Percentiles rank a stretch among this genome's conserved stretches.
These are phyloP conservation scores for Karstenula rhodostoma DNA, from an alignment of 2,329 filamentous ascomycete genomes.

Conservation along the genomic window DNA sequence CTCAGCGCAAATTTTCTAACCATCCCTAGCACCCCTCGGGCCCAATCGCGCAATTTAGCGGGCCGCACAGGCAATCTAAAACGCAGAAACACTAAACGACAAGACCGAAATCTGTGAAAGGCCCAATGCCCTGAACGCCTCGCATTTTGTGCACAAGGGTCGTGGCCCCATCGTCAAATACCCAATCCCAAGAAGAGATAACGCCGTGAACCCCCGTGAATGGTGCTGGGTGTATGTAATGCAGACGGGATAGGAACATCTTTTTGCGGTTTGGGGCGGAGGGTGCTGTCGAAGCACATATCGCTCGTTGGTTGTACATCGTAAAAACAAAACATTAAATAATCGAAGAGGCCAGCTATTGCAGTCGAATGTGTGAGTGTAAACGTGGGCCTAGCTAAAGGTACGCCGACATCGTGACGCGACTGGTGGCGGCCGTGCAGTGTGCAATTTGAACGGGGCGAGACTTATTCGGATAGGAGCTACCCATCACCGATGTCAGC, in stretches of 20 bases:
- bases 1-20: slow-evolving; percentile 9
- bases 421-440: slow-evolving; percentile 24
- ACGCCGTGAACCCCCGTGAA: slow-evolving; percentile 13
- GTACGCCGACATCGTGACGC: slow-evolving; percentile 34
- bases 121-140: slow-evolving; percentile 16
- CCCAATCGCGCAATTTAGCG: slow-evolving; percentile 19
- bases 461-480: slow-evolving; percentile 31
- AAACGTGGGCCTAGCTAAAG: slow-evolving; percentile 50
- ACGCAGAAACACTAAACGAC: not conserved
- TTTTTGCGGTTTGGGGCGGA: slow-evolving; percentile 13
- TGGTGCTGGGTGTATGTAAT: slow-evolving; percentile 19
- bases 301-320: slow-evolving; percentile 31
- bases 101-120: slow-evolving; percentile 1
- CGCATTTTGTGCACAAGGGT: slow-evolving; percentile 21
- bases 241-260: slow-evolving; percentile 9
- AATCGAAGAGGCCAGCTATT: slow-evolving; percentile 10
- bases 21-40: not conserved
- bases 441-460: slow-evolving; percentile 9
- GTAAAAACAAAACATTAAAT: slow-evolving; percentile 21
- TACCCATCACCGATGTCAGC: slow-evolving; percentile 42
- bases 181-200: slow-evolving; percentile 7
- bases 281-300: slow-evolving; percentile 18
- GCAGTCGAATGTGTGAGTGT: slow-evolving; percentile 21
- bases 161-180: slow-evolving; percentile 3
- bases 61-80: not conserved